Conservation (phyloP, 257 asterid species). For the Solanum raphanifolium region DNA sequence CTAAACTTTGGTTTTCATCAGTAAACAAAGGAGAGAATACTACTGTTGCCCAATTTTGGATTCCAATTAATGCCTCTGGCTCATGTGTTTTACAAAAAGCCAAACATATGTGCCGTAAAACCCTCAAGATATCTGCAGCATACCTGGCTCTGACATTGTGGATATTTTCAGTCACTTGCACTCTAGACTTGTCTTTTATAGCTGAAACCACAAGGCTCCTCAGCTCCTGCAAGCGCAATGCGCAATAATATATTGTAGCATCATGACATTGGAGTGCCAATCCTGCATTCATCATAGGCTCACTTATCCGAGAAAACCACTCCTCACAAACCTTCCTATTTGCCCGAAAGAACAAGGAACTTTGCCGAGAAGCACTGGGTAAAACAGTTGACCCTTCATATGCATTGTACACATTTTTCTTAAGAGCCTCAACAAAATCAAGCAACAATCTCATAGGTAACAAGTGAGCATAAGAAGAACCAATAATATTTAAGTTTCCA, state of each 20-base stretch:
- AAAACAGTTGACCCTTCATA: conserved; percentile 92
- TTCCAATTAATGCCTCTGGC: conserved; percentile 72
- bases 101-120: conserved; percentile 49
- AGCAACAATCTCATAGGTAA: conserved; percentile 91
- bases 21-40: conserved; percentile 62
- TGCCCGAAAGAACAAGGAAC: conserved; percentile 89
- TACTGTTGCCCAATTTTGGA: conserved; percentile 77
- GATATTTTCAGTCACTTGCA: conserved; percentile 47
- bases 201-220: conserved; percentile 51
- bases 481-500: conserved; percentile 60
- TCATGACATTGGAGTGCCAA: conserved; percentile 81
- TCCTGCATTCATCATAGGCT: conserved; percentile 99
- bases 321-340: conserved; percentile 96
- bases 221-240: conserved; percentile 66
- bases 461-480: conserved; percentile 80
- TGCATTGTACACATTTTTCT: conserved; percentile 93
- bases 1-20: conserved; percentile 41
- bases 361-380: conserved; percentile 63
- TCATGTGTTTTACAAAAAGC: conserved; percentile 78
- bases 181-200: conserved; percentile 55
- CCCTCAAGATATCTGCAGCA: conserved; percentile 63
- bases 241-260: conserved; percentile 74
- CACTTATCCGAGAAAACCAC: conserved; percentile 98
- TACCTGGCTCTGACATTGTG: conserved; percentile 52
- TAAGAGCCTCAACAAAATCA: conserved; percentile 96